These are phyloP conservation scores for Priceomyces melissophilus DNA, from an alignment of 805 yeast species.

Conservation along the genomic window DNA sequence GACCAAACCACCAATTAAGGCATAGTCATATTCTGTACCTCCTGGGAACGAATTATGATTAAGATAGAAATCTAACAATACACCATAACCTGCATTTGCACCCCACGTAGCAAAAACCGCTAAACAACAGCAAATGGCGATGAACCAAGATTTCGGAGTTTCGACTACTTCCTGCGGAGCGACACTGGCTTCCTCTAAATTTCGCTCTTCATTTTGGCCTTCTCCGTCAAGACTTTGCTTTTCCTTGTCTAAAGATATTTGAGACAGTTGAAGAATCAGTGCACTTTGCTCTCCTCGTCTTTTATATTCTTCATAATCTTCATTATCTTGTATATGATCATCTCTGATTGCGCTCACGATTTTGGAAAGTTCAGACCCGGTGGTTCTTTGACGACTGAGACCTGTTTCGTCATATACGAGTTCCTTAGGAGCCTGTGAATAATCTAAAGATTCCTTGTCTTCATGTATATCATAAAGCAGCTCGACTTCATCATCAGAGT, in stretches of 20 bases:
- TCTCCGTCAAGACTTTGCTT: slow-evolving; percentile 5
- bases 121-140: slow-evolving; percentile 47
- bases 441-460: too few relatives aligned
- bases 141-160: slow-evolving; percentile 40
- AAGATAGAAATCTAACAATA: slow-evolving; percentile 51
- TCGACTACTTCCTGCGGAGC: slow-evolving; percentile 2
- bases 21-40: slow-evolving; percentile 44
- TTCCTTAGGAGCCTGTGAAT: background rate
- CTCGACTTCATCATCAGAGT: too few relatives aligned
- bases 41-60: slow-evolving; percentile 32
- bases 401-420: background rate
- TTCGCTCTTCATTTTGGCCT: slow-evolving; percentile 1
- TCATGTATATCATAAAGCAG: too few relatives aligned
- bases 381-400: slow-evolving; percentile 7
- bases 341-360: slow-evolving; percentile 20
- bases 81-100: slow-evolving; percentile 55
- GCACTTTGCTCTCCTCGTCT: slow-evolving; percentile 11
- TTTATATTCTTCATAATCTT: slow-evolving; percentile 10
- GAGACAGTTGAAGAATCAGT: slow-evolving; percentile 7
- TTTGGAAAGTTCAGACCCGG: slow-evolving; percentile 14
- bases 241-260: slow-evolving; percentile 14
- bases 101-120: slow-evolving; percentile 54
- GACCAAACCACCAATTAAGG: slow-evolving; percentile 49
- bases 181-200: slow-evolving; percentile 2
- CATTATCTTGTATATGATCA: slow-evolving; percentile 16